A percentile compares a stretch with the other conserved stretches of the same genome.
Conservation (phyloP, 441 rosid species). For the Pelargonium cotyledonis region DNA sequence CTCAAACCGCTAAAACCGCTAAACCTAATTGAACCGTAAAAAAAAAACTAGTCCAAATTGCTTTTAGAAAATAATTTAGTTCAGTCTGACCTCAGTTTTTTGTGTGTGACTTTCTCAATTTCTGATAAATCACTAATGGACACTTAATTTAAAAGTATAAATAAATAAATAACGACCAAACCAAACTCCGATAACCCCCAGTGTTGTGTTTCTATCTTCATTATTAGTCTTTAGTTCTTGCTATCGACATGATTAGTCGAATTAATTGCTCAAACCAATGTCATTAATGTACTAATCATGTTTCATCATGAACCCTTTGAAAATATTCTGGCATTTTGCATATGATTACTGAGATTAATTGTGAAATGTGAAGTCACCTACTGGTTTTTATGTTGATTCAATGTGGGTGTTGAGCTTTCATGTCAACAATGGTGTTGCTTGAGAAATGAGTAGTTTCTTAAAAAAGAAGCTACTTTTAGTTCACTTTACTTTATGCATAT, state of each 20-base stretch:
- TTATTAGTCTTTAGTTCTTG: not conserved
- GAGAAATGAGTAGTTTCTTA: not conserved
- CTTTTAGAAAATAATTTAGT: no score
- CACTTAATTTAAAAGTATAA: no score
- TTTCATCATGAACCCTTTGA: not conserved
- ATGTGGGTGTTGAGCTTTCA: slow-evolving; percentile 10
- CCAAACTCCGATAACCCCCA: no score
- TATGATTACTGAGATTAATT: not conserved
- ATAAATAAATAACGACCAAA: no score
- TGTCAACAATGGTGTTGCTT: not conserved
- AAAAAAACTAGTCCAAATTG: no score
- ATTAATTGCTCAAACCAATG: not conserved
- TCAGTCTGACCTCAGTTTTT: no score
- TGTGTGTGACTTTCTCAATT: no score
- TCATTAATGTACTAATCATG: not conserved
- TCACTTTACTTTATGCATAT: slow-evolving; percentile 4
- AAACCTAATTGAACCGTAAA: no score
- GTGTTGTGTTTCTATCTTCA: not conserved
- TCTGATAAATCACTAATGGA: no score
- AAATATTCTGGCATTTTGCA: not conserved
- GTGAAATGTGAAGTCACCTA: slow-evolving; percentile 4
- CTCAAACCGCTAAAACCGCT: no score
- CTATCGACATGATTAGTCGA: not conserved
- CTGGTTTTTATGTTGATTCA: not conserved
- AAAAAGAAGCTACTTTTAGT: not conserved